These are phyloP conservation scores for Vaccinium darrowii DNA, from an alignment of 148 eudicot species.

Conservation along the genomic window DNA sequence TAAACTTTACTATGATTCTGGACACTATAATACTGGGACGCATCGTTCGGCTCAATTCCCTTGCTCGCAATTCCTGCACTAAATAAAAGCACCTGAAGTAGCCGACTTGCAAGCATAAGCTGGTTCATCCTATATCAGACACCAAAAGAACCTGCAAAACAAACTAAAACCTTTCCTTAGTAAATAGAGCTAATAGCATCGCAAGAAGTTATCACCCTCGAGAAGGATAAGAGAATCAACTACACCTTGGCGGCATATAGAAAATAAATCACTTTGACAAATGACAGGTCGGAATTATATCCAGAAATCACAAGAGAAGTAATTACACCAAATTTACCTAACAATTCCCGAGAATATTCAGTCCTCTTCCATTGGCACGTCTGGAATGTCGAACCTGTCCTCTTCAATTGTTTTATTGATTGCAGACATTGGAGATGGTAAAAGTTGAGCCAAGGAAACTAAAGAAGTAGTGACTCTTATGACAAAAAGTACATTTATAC, in stretches of 20 bases:
- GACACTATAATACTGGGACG: background rate
- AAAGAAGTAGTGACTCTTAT: background rate
- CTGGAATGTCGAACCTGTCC: conserved; percentile 89
- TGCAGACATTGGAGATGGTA: conserved; percentile 68
- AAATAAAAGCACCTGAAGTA: background rate
- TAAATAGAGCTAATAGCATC: background rate
- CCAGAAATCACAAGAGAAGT: background rate
- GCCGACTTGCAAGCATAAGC: background rate
- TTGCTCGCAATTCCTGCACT: background rate
- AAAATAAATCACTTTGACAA: too few species aligned
- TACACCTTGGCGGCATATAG: background rate
- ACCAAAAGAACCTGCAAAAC: background rate
- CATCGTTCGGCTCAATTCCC: background rate
- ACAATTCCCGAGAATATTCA: conserved; percentile 18
- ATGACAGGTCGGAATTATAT: background rate
- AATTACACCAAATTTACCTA: background rate
- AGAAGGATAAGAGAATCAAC: background rate
- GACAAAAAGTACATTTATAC: background rate
- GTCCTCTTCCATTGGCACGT: conserved; percentile 96
- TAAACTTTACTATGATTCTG: background rate
- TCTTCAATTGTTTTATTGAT: conserved; percentile 67
- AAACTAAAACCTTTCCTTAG: background rate
- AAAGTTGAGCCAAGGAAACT: conserved; percentile 52
- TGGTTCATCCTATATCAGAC: background rate
- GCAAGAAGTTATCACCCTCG: background rate